Evolutionary conservation across 139 green algal species (phyloP).

Genomic region (Volvox reticuliferus): DNA sequence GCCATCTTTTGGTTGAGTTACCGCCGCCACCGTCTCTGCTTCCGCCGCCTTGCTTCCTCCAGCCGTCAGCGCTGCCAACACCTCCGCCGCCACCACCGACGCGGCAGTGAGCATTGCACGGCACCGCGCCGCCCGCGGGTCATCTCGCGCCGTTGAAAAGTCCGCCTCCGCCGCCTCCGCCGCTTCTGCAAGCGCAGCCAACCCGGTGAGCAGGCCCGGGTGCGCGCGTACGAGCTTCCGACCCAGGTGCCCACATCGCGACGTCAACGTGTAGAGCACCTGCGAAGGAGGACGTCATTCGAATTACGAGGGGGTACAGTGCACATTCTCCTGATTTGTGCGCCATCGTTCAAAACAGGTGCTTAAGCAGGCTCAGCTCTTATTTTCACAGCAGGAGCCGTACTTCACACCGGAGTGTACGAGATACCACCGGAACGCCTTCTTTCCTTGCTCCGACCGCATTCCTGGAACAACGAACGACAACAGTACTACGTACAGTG

Average conservation of each 20-base stretch:
- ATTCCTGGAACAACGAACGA: too few species aligned
- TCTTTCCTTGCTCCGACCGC: too few species aligned
- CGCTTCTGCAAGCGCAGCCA: neutral
- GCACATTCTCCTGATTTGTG: too few species aligned
- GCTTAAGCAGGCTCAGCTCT: too few species aligned
- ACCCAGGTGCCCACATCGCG: neutral
- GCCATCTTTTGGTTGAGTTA: neutral
- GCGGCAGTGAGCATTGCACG: neutral
- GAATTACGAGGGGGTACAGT: too few species aligned
- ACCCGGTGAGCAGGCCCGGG: neutral
- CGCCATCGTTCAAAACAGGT: too few species aligned
- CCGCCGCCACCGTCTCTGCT: too few species aligned
- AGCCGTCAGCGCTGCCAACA: neutral
- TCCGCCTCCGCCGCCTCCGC: neutral
- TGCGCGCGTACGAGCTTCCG: neutral
- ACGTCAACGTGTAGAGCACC: neutral
- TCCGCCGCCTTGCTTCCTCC: neutral
- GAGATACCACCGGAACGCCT: too few species aligned
- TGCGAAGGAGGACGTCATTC: neutral
- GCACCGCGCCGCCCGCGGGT: neutral
- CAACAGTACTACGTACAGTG: too few species aligned
- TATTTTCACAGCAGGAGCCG: too few species aligned
- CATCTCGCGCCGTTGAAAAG: neutral
- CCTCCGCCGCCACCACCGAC: neutral
- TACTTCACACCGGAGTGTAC: too few species aligned